Evolutionary conservation across 768 basidiomycete genomes (phyloP), one percentile per base, ranked within the genome.

Genomic region (Aureoboletus auriporus): DNA sequence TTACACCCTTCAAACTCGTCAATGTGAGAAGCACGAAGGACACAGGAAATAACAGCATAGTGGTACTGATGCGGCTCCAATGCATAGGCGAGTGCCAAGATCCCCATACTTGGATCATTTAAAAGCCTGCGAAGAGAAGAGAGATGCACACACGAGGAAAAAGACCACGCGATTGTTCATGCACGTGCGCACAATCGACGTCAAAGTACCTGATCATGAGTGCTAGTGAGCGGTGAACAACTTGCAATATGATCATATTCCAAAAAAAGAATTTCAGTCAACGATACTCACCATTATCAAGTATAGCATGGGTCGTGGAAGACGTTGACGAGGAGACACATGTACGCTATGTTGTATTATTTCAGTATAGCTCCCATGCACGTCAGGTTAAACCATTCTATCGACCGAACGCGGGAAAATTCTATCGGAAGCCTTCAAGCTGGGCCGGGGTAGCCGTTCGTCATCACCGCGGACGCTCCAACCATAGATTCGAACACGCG

Each of bases 11-110:
- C 23, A 16, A 11, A 35, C 39, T 27, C n/a, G 20, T 38, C 38
- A 59, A 45, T 28, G 44, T 49, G 20, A 65, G 43, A 46, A 57
- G 38, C 27, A 35, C 23, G 13, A 51, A 46, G 42, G 53, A 54
- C 29, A 39, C 49, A 27, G 14, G 43, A 48, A 55, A 33, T 40
- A 41, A 26, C 20, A 54, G n/a, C 55, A 62, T 65, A 35, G n/a
- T 50, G 37, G 37, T 13, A 28, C 13, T 45, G 40, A 34, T 12
- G 20, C 31, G 28, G 34, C 13, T 42, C 33, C 13, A 35, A 17
- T 29, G 11, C 33, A 33, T 33, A 13, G 11, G 33, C 12, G 33
- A 33, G 20, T 23, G 20, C 20, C 20, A 23, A 23, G 20, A 23
- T 4, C 20, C 20, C 20, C 20, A 23, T 37, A 29, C 8, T 31